Evolutionary conservation across 306 rosid genomes (phyloP), one percentile per base, ranked within the genome.

Genomic region (Dalbergia oliveri): DNA sequence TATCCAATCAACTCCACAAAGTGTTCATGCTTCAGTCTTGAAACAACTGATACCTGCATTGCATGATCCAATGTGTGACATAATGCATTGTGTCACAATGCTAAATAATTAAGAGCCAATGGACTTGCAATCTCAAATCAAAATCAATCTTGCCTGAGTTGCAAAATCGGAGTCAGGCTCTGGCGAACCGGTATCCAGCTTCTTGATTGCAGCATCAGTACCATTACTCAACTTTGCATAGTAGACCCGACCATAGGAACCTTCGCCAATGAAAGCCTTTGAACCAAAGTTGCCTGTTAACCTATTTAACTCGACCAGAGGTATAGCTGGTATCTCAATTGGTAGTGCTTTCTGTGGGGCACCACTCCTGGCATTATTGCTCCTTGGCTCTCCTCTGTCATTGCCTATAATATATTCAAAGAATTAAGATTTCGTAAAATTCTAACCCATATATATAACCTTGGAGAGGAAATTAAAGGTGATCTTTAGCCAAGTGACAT

Each of bases 181-280:
- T 58, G 83, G 88, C 2, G 97, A 84, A 83, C 89, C 73, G 5
- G 91, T 82, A 73, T 95, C 99, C 51, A 95, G 72, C 80, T 87
- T 95, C 87, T 95, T 95, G n/a, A 95, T 90, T 11, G 99, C 99
- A 70, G 90, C 98, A 72, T 84, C 84, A 80, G 68, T 84, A 47
- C 92, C 97, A 74, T 64, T 39, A 58, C 84, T 89, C 67, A 95
- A 60, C 66, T 89, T 93, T 15, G 96, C 96, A 26, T 59, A 84
- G 87, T 77, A 95, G 79, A 93, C 99, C 43, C 97, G 76, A 63
- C 99, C 99, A 58, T 95, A 95, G 33, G 99, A 95, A 77, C 99
- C 99, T 90, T 95, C 99, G 3, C 99, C 99, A 45, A 95, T 95
- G 72, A 91, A 91, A 54, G 97, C 88, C 78, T 90, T 88, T 13